Base-by-base conservation (phyloP, 1,284 basidiomycete genomes). In the Filobasidium uniguttulatum region DNA sequence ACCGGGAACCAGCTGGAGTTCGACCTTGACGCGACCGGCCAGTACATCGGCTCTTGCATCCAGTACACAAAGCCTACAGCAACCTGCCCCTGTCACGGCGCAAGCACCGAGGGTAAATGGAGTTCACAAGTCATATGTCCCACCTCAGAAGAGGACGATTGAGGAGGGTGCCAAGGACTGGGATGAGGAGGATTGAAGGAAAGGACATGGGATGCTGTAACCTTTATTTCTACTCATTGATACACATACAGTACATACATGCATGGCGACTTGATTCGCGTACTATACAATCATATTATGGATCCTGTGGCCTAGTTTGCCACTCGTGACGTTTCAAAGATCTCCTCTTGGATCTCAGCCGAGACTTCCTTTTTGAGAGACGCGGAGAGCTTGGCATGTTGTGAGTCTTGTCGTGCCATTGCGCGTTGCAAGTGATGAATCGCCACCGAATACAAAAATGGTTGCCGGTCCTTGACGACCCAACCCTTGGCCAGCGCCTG, bases 371-470 rank as follows among this genome's bases (percentile, higher is more conserved):
- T 23, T 14, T 29, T n/a, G 40, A 43, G 26, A 3, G n/a, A 23
- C 26, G 23, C 40, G 15, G 29, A 26, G 4, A 43, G 26, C 23
- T 20, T 12, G 14, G 26, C 23, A 28, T 43, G 23, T 8, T 12
- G 14, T 12, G 26, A 10, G 12, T 43, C 40, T 26, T 26, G 7
- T 14, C 4, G 4, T 43, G 6, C 12, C n/a, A 15, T 20, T 28
- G 40, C 40, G 4, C 25, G 25, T 4, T 12, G 9, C 3, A 93
- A 65, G 60, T 94, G 89, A 62, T 90, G 85, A 3, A 83, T 59
- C 0, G 85, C 87, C 3, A 93, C 66, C 43, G 78, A 68, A 48
- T 77, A 74, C 55, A 88, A 61, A 62, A 93, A 83, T 0, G 43
- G 69, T 41, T 52, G 50, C 19, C 34, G 67, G 23, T 56, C 52